These are phyloP conservation scores for Sphenostylis stenocarpa DNA, from an alignment of 306 rosid species.

Conservation along the genomic window DNA sequence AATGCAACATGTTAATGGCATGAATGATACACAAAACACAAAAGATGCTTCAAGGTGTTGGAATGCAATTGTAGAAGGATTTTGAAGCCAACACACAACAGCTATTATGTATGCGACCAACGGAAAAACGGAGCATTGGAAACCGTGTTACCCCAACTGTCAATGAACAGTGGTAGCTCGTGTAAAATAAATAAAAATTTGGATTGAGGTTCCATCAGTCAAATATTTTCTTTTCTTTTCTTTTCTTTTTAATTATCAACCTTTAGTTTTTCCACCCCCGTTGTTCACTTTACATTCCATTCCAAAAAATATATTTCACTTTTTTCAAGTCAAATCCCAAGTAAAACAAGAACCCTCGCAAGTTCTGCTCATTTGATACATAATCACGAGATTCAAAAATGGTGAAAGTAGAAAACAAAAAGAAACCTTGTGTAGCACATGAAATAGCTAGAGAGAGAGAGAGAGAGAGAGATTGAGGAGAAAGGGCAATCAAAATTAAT, in stretches of 20 bases:
- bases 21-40: constrained; percentile 15
- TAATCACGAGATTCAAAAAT: neutral
- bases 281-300: constrained; percentile 32
- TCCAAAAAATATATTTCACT: constrained; percentile 42
- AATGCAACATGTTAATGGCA: constrained; percentile 13
- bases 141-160: constrained; percentile 57
- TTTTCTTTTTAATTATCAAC: neutral
- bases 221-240: constrained; percentile 31
- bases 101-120: constrained; percentile 28
- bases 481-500: neutral
- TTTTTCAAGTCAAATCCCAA: constrained; percentile 59
- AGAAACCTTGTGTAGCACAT: neutral
- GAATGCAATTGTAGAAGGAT: constrained; percentile 32
- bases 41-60: neutral
- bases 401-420: neutral
- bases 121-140: constrained; percentile 55
- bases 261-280: constrained; percentile 26
- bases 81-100: constrained; percentile 14
- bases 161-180: constrained; percentile 39
- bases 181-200: constrained; percentile 27
- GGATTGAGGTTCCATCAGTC: constrained; percentile 64
- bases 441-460: neutral
- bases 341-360: constrained; percentile 30
- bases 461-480: neutral
- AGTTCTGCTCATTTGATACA: constrained; percentile 18